These are phyloP conservation scores for Podaxis rugospora DNA, from an alignment of 768 basidiomycete species.

Conservation along the genomic window DNA sequence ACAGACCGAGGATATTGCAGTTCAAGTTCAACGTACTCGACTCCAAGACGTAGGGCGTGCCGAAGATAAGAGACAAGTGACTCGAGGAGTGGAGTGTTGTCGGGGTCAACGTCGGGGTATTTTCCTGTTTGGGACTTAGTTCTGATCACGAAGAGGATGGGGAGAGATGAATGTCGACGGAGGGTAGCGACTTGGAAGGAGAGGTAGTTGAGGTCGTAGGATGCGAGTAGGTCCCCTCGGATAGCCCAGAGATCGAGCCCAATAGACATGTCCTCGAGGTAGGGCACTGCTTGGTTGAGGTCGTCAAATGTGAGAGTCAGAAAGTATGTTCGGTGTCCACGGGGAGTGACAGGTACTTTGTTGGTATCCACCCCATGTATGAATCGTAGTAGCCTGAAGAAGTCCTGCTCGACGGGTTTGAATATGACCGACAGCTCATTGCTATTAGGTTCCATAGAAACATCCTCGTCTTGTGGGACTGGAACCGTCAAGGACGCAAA, in stretches of 20 bases:
- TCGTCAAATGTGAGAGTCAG: conserved; percentile 73
- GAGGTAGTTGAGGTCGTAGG: conserved; percentile 42
- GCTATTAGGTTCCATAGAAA: conserved; percentile 14
- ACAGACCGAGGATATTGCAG: conserved; percentile 48
- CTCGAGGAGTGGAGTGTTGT: conserved; percentile 49
- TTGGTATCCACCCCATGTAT: conserved; percentile 59
- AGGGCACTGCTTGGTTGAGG: conserved; percentile 46
- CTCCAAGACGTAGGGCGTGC: conserved; percentile 57
- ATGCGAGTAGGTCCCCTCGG: conserved; percentile 67
- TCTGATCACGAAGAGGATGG: conserved; percentile 75
- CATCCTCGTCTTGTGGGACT: conserved; percentile 16
- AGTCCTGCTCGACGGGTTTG: conserved; percentile 42
- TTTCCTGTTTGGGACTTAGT: conserved; percentile 68
- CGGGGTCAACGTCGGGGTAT: conserved; percentile 50
- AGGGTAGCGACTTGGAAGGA: conserved; percentile 61
- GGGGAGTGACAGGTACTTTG: conserved; percentile 28
- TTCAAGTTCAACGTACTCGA: conserved; percentile 78
- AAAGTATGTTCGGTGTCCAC: conserved; percentile 58
- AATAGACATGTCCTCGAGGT: conserved; percentile 52
- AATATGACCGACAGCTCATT: conserved; percentile 18
- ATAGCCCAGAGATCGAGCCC: conserved; percentile 77
- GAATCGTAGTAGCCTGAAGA: conserved; percentile 66
- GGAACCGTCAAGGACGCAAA: conserved; percentile 55
- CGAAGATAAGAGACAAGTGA: conserved; percentile 42
- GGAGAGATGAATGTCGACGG: conserved; percentile 56